Percentiles rank a stretch among this genome's conserved stretches.
Conservation (phyloP, 371 early-diverging fungal genomes). For the Chytridium lagenaria region DNA sequence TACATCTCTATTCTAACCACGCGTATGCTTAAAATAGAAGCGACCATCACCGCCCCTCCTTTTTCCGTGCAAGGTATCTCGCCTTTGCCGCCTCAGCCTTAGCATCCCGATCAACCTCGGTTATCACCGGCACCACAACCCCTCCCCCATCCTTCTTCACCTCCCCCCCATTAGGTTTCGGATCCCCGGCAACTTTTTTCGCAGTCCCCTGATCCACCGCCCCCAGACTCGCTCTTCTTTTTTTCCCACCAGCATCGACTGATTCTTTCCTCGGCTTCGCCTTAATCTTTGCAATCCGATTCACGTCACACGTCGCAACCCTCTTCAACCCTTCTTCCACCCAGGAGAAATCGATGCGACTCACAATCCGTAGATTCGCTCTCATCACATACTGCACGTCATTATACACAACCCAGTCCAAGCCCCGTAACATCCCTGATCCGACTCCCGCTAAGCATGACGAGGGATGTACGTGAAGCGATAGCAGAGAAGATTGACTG, state of each 20-base stretch:
- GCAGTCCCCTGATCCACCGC: not conserved
- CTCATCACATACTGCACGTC: constrained; percentile 54
- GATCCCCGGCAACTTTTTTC: not conserved
- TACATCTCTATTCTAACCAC: no score
- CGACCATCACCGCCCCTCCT: not conserved
- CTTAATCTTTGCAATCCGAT: constrained; percentile 17
- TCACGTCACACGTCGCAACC: constrained; percentile 25
- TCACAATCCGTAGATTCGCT: constrained; percentile 50
- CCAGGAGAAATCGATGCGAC: constrained; percentile 50
- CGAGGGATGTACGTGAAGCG: constrained; percentile 70
- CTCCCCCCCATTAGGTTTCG: not conserved
- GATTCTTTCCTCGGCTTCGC: not conserved
- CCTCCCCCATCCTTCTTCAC: constrained; percentile 10
- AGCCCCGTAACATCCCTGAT: constrained; percentile 34
- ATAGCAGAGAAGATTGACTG: constrained; percentile 52
- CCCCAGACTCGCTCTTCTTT: not conserved
- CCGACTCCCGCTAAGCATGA: constrained; percentile 44
- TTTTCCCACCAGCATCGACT: constrained; percentile 2
- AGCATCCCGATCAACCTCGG: constrained; percentile 14
- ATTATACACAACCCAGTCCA: constrained; percentile 83
- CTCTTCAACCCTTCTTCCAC: constrained; percentile 39
- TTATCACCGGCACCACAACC: not conserved
- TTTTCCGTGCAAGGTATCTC: constrained; percentile 32
- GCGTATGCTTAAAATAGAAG: no score
- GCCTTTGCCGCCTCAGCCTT: constrained; percentile 26